Evolutionary conservation across 306 rosid species (phyloP), one percentile per base, ranked within the genome.

Genomic region (Medicago truncatula): DNA sequence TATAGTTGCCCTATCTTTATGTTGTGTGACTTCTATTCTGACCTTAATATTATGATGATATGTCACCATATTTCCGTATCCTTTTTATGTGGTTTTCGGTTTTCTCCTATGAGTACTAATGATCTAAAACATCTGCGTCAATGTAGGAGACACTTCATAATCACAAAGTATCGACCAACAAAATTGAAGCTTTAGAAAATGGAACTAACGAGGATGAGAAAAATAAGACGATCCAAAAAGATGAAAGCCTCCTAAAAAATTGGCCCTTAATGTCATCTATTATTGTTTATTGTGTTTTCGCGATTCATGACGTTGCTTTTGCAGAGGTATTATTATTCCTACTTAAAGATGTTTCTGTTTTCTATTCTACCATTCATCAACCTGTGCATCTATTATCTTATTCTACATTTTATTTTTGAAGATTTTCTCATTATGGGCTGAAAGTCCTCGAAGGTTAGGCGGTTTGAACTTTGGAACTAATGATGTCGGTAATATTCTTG

Each of bases 181-280:
- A 76, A 23, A 53, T 49, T 56, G 88, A 86, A 73, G 85, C 86
- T 16, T 11, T 83, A 76, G 92, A 91, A 85, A 77, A 28, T 60
- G 88, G 79, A 78, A 73, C 71, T 38, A 25, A 43, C 57, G 81
- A 39, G 7, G 50, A 67, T 54, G 44, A 76, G 28, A 68, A 79
- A 73, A 61, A 75, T 17, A 63, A 72, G 66, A 69, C 25, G 43
- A 21, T 34, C 10, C 43, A 65, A 59, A 58, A 79, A 34, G 23
- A 86, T 57, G 80, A 78, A 80, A 92, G 64, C 83, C 89, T 92
- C 66, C 7, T 91, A 9, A 77, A 12, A 80, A 94, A 94, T 81
- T 94, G 97, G 98, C 95, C 97, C 16, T 75, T 90, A 67, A 92
- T 94, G 89, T 91, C 97, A 78, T 76, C 97, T 23, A 83, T 90